Base-by-base conservation (phyloP, 768 basidiomycete species). In the Xanthoconium purpureum region DNA sequence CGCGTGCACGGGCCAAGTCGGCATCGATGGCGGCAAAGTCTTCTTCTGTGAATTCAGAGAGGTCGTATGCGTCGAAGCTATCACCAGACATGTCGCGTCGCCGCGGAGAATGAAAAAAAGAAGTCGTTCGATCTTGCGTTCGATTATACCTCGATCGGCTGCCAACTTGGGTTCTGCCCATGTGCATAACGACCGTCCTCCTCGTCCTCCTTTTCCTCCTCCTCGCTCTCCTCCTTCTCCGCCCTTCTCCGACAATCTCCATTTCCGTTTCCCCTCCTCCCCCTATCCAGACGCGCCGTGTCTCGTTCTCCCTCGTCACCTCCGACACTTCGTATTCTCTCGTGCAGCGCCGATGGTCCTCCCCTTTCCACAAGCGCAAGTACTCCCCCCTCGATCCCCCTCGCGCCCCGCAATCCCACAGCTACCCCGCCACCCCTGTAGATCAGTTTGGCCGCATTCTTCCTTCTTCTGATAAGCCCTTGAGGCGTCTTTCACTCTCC, bases 21-120 rank as follows among this genome's bases (percentile, higher is more conserved):
- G 77, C 56, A 30, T 72, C 67, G 30, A 75, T 75, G 28, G 68
- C 65, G 3, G 73, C 75, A 39, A 87, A 75, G 28, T 88, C 84
- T 33, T 84, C 78, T 28, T 77, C 76, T 0, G 84, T 84, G 57
- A 87, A 82, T 47, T 80, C 80, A 0, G 80, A 76, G 47, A 86
- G 73, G 43, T 80, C 75, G 61, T 81, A 82, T 5, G 62, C 71
- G 18, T 77, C 77, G 60, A 75, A 86, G 58, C 80, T 78, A 60
- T 76, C 69, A 52, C 53, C 61, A 8, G 68, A 66, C 68, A 71
- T 71, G n/a, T n/a, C n/a, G 60, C 1, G 20, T 18, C 17, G 47
- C 30, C 52, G 57, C 63, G 57, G 65, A 59, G 63, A 46, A 3
- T 17, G 49, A 58, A 53, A 56, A 48, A 20, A 60, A 66, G 43